phyloP scores from a whole-genome alignment of 2,329 filamentous ascomycete species.

The Epichloe typhina region DNA sequence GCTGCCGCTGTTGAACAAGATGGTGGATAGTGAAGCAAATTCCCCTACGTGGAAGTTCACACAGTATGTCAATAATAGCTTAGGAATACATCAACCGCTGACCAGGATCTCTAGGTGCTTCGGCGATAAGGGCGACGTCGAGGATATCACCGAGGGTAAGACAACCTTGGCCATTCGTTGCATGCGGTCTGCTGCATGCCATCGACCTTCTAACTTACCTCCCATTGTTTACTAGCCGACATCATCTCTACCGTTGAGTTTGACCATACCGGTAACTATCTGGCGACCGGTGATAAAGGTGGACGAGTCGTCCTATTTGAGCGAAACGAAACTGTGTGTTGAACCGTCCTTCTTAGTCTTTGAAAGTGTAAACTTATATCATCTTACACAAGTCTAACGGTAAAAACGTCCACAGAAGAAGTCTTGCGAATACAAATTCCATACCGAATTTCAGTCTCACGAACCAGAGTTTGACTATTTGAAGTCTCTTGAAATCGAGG shows the following conservation, averaged over 20 bases:
- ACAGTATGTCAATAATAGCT: conserved; percentile 53
- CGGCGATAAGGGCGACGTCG: conserved; percentile 97
- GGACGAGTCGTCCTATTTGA: conserved; percentile 77
- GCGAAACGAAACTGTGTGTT: conserved; percentile 82
- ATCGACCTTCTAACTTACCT: conserved; percentile 8
- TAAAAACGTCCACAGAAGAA: conserved; percentile 61
- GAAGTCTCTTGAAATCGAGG: conserved; percentile 97
- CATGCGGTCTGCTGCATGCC: conserved; percentile 5
- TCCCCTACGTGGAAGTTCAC: conserved; percentile 99
- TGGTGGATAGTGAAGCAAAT: conserved; percentile 92
- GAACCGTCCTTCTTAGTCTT: neutral
- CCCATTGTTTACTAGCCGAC: conserved; percentile 45
- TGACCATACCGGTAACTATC: conserved; percentile 79
- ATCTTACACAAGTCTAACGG: neutral
- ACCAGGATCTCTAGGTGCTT: conserved; percentile 59
- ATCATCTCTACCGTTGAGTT: conserved; percentile 89
- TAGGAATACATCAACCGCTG: conserved; percentile 10
- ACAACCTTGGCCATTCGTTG: conserved; percentile 1
- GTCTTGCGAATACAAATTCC: conserved; percentile 99
- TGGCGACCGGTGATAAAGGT: conserved; percentile 82
- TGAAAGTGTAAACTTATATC: conserved; percentile 6
- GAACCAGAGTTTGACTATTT: conserved; percentile 99
- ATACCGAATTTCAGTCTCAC: conserved; percentile 98
- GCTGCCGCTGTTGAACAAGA: conserved; percentile 40
- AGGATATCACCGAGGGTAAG: conserved; percentile 93